A percentile compares a stretch with the other conserved stretches of the same genome.
Evolutionary conservation across 257 asterid genomes (phyloP).

Genomic region (Nicotiana tabacum): DNA sequence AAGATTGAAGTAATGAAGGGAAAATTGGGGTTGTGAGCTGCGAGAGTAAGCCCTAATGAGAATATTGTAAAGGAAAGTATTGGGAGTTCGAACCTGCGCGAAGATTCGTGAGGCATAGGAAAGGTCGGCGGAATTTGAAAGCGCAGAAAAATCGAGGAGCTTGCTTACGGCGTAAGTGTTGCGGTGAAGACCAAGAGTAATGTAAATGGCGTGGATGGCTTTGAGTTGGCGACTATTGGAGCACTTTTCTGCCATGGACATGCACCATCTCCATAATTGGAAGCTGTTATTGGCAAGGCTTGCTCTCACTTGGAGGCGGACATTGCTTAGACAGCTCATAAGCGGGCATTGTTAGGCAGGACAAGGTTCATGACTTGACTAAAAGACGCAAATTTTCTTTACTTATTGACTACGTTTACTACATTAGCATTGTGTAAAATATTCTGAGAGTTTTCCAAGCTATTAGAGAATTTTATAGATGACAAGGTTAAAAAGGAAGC

Average conservation of each 20-base stretch:
- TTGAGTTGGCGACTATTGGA: constrained; percentile 47
- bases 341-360: background rate
- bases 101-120: constrained; percentile 54
- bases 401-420: too few species aligned
- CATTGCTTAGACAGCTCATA: background rate
- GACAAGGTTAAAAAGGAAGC: too few species aligned
- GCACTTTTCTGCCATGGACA: constrained; percentile 36
- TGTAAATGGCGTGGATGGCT: constrained; percentile 61
- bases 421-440: too few species aligned
- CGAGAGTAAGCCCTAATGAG: constrained; percentile 57
- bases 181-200: constrained; percentile 46
- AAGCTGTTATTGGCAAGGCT: constrained; percentile 9
- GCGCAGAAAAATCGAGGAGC: constrained; percentile 49
- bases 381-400: background rate
- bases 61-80: constrained; percentile 60
- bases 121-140: constrained; percentile 42
- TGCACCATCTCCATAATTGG: constrained; percentile 33
- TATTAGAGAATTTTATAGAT: too few species aligned
- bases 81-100: constrained; percentile 45
- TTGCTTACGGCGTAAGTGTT: constrained; percentile 56
- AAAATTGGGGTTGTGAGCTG: constrained; percentile 28
- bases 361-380: background rate
- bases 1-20: constrained; percentile 35
- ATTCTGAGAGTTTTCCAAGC: too few species aligned
- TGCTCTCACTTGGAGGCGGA: background rate